Percentiles rank a stretch among this genome's conserved stretches.
Evolutionary conservation across 208 protist species (phyloP).

Genomic region (Leishmania gerbilli): DNA sequence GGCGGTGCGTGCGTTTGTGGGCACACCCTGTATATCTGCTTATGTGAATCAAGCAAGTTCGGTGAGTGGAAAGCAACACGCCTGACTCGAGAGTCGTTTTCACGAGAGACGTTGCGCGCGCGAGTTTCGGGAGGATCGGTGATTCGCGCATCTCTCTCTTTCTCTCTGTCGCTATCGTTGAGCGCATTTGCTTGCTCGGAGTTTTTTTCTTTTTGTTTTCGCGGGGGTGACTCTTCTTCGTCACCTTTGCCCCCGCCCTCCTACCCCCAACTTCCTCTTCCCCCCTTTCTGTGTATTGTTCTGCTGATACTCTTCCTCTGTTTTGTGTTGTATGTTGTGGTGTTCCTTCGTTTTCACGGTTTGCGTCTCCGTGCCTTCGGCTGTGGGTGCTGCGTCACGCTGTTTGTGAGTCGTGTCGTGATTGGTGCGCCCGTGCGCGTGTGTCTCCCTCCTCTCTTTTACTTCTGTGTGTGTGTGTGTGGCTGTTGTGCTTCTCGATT

Average conservation of each 20-base stretch:
- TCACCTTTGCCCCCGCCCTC: not conserved
- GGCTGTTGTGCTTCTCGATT: not conserved
- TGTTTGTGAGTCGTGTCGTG: not conserved
- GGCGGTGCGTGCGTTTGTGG: not conserved
- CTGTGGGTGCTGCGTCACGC: not conserved
- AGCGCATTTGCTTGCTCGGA: not conserved
- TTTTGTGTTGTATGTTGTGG: not conserved
- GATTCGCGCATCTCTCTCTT: no score
- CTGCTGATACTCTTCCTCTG: slow-evolving; percentile 6
- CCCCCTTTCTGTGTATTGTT: slow-evolving; percentile 18
- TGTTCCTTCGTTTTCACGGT: slow-evolving; percentile 8
- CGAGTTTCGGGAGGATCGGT: not conserved
- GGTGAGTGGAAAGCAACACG: not conserved
- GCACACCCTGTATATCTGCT: not conserved
- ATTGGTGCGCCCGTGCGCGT: not conserved
- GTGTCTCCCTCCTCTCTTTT: not conserved
- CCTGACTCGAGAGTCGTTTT: not conserved
- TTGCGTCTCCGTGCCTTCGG: not conserved
- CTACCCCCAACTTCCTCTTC: not conserved
- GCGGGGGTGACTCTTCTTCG: not conserved
- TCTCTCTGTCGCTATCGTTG: not conserved
- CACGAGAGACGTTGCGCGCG: not conserved
- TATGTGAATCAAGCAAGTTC: not conserved
- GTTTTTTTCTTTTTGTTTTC: slow-evolving; percentile 14
- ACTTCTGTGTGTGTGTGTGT: not conserved